Evolutionary conservation across 2,329 filamentous ascomycete genomes (phyloP).

Genomic region (Aspergillus nomiae): DNA sequence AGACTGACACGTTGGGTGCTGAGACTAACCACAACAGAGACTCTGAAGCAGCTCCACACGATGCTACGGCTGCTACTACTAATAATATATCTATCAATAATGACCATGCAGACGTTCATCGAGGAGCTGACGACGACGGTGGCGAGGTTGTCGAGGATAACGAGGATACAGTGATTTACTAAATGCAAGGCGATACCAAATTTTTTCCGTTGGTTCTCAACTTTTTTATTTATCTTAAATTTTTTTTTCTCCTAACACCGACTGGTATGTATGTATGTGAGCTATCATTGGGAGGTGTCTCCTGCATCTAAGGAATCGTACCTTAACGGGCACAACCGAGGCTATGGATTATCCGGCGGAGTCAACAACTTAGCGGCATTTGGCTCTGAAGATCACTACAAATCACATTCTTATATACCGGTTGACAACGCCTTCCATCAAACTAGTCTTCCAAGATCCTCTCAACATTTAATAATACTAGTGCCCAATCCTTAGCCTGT

Average conservation of each 20-base stretch:
- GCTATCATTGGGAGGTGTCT: conserved; percentile 1
- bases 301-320: neutral
- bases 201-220: conserved; percentile 7
- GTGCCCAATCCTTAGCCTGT: conserved; percentile 8
- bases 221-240: neutral
- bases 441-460: neutral
- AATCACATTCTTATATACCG: neutral
- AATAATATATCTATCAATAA: conserved; percentile 32
- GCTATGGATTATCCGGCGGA: conserved; percentile 19
- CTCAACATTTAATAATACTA: neutral
- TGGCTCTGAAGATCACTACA: conserved; percentile 6
- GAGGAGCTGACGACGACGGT: conserved; percentile 65
- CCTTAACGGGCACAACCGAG: conserved; percentile 9
- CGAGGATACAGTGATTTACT: conserved; percentile 92
- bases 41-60: conserved; percentile 16
- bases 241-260: neutral
- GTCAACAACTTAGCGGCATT: neutral
- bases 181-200: conserved; percentile 7
- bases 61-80: conserved; percentile 33
- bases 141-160: conserved; percentile 80
- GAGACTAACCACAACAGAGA: conserved; percentile 22
- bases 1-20: conserved; percentile 35
- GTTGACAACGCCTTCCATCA: neutral
- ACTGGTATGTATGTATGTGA: conserved; percentile 1
- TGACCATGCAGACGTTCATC: conserved; percentile 45